Evolutionary conservation across 169 alveolate genomes (phyloP).

Genomic region (Cardiosporidium cionae): DNA sequence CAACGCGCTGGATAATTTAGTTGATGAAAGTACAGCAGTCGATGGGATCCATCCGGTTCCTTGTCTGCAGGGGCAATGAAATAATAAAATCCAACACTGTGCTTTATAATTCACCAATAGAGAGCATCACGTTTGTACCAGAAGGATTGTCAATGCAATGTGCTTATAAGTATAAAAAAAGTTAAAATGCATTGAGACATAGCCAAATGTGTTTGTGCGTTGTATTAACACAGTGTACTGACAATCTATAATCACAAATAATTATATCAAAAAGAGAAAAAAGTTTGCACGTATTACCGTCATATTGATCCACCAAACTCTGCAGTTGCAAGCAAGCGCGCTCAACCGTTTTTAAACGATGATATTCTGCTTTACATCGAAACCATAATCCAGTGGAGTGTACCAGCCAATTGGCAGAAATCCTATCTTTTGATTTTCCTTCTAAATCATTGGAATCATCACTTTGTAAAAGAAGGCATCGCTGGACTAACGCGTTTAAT

Average conservation of each 20-base stretch:
- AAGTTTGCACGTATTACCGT: conserved; percentile 30
- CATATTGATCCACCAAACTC: conserved; percentile 32
- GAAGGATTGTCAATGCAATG: too few species aligned
- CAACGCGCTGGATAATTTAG: conserved; percentile 27
- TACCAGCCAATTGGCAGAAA: conserved; percentile 36
- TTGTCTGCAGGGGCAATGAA: conserved; percentile 17
- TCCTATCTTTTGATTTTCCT: neutral
- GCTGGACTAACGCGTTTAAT: neutral
- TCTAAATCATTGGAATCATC: neutral
- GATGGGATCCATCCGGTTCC: conserved; percentile 9
- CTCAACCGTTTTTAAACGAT: conserved; percentile 29
- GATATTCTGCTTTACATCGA: conserved; percentile 34
- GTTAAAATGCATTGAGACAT: too few species aligned
- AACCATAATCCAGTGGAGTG: conserved; percentile 32
- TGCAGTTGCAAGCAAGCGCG: conserved; percentile 40
- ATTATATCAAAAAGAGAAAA: too few species aligned
- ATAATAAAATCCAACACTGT: too few species aligned
- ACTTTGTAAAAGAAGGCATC: conserved; percentile 5
- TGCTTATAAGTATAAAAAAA: too few species aligned
- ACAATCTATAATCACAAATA: too few species aligned
- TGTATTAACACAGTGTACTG: too few species aligned
- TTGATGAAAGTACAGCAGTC: conserved; percentile 17
- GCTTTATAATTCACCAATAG: too few species aligned
- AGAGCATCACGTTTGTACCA: too few species aligned
- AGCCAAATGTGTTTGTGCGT: too few species aligned